Evolutionary conservation across 2,329 filamentous ascomycete species (phyloP).

Genomic region (Thermoascus crustaceus): DNA sequence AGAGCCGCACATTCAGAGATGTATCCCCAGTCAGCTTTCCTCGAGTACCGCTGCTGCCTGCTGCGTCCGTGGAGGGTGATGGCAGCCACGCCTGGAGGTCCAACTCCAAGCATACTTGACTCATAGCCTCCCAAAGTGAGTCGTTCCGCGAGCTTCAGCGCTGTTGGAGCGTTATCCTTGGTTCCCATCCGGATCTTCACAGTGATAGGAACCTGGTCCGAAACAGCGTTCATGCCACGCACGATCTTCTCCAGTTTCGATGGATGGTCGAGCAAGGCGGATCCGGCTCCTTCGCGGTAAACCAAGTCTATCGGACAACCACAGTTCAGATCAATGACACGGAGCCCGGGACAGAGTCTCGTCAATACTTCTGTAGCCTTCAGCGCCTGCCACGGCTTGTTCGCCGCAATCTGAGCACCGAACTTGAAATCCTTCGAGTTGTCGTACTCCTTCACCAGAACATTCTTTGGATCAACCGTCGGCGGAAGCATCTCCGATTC

Average conservation of each 20-base stretch:
- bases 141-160: conserved; percentile 71
- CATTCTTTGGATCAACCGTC: conserved; percentile 47
- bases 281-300: conserved; percentile 79
- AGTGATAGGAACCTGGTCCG: conserved; percentile 81
- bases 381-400: conserved; percentile 81
- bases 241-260: conserved; percentile 91
- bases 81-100: conserved; percentile 80
- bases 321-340: conserved; percentile 91
- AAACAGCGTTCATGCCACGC: conserved; percentile 90
- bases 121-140: conserved; percentile 74
- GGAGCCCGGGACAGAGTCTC: conserved; percentile 68
- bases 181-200: conserved; percentile 93
- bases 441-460: conserved; percentile 67
- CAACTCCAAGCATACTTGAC: conserved; percentile 55
- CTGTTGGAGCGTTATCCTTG: conserved; percentile 68
- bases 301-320: conserved; percentile 95
- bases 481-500: conserved; percentile 71
- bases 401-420: conserved; percentile 85
- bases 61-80: conserved; percentile 91
- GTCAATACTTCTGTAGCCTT: conserved; percentile 80
- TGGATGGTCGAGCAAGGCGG: conserved; percentile 79
- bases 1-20: conserved; percentile 83
- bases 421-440: conserved; percentile 78
- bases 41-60: conserved; percentile 89
- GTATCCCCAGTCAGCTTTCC: conserved; percentile 87